Evolutionary conservation across 352 stramenopile species (phyloP).

Genomic region (Phytophthora boehmeriae): DNA sequence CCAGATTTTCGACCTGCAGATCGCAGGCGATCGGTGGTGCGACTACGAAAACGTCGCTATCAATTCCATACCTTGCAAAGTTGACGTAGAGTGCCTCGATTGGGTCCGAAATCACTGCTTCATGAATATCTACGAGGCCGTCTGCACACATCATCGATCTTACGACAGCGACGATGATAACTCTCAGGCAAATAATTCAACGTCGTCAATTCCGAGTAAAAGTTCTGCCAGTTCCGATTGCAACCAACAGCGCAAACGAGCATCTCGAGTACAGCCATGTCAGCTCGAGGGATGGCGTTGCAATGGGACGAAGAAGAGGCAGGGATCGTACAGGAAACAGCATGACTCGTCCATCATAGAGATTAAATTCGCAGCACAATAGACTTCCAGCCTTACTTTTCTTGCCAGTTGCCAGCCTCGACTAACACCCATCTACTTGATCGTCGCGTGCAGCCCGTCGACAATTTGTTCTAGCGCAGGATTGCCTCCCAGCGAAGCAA

Average conservation of each 20-base stretch:
- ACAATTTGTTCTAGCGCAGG: constrained; percentile 63
- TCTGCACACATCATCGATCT: constrained; percentile 30
- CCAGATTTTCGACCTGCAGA: constrained; percentile 58
- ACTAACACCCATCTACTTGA: constrained; percentile 33
- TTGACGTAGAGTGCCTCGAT: constrained; percentile 44
- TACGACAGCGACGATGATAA: constrained; percentile 7
- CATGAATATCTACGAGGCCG: constrained; percentile 63
- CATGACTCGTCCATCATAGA: background rate
- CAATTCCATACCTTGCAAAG: constrained; percentile 34
- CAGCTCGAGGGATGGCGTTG: constrained; percentile 14
- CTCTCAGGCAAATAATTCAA: background rate
- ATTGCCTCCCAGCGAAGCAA: constrained; percentile 63
- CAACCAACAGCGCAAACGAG: constrained; percentile 28
- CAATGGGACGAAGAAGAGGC: constrained; percentile 31
- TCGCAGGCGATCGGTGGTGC: constrained; percentile 67
- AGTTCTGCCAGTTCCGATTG: constrained; percentile 47
- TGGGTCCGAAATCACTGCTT: constrained; percentile 64
- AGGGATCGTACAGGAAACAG: constrained; percentile 2
- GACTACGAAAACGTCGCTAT: constrained; percentile 45
- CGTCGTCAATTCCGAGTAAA: background rate
- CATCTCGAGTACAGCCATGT: constrained; percentile 36
- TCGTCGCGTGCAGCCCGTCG: constrained; percentile 49
- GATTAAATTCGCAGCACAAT: constrained; percentile 1
- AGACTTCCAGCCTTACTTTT: constrained; percentile 1
- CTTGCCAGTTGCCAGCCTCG: background rate